A percentile compares a stretch with the other conserved stretches of the same genome.
These are phyloP conservation scores for Zymoseptoria tritici DNA, from an alignment of 2,329 filamentous ascomycete species.

Conservation along the genomic window DNA sequence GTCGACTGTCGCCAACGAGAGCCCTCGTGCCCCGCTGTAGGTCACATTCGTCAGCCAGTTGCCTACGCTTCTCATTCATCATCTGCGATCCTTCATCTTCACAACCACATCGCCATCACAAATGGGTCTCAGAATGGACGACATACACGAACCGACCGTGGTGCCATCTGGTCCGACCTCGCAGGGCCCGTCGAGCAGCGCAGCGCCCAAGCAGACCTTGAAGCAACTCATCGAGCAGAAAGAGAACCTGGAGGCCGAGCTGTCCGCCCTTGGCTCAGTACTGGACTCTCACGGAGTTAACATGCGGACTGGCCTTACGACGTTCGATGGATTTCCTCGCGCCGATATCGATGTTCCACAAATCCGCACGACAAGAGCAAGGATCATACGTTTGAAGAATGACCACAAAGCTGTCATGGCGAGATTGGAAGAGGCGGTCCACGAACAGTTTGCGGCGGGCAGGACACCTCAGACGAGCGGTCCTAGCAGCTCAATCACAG, in stretches of 20 bases:
- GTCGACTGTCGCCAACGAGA: not conserved
- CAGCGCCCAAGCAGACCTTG: conserved; percentile 56
- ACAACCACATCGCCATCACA: not conserved
- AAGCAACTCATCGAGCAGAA: conserved; percentile 77
- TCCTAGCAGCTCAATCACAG: not conserved
- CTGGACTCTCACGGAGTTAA: conserved; percentile 92
- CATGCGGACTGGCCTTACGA: conserved; percentile 84
- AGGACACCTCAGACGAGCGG: conserved; percentile 15
- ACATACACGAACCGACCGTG: conserved; percentile 63
- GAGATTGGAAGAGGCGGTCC: conserved; percentile 74
- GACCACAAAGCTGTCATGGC: conserved; percentile 89
- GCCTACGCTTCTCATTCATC: not conserved
- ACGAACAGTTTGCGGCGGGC: conserved; percentile 68
- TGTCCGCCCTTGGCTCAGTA: conserved; percentile 75
- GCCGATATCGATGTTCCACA: conserved; percentile 92
- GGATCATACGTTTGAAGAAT: conserved; percentile 83
- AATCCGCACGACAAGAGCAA: conserved; percentile 85
- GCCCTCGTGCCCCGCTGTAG: not conserved
- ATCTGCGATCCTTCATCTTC: not conserved
- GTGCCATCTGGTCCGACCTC: conserved; percentile 63
- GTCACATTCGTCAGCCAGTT: not conserved
- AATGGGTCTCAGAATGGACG: conserved; percentile 56
- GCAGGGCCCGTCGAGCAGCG: conserved; percentile 34
- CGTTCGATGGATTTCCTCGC: conserved; percentile 83
- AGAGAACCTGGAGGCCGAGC: conserved; percentile 74